These are phyloP conservation scores for Calocybe indica DNA, from an alignment of 768 basidiomycete genomes.

Conservation along the genomic window DNA sequence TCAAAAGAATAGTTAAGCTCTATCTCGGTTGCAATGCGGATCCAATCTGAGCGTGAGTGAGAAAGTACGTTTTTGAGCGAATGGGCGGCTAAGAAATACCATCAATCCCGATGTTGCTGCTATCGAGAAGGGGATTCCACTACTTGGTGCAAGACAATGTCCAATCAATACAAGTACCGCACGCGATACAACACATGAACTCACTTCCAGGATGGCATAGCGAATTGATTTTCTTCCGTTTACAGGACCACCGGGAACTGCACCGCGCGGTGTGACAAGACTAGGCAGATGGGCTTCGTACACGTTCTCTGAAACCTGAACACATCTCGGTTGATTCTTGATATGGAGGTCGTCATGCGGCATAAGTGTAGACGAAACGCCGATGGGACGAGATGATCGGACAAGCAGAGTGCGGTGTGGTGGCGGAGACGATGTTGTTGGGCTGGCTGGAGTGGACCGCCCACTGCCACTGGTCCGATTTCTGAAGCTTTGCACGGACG, in stretches of 20 bases:
- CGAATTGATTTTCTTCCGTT: constrained; percentile 66
- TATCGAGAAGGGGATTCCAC: constrained; percentile 87
- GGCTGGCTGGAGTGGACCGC: constrained; percentile 41
- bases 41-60: constrained; percentile 59
- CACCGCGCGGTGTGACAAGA: constrained; percentile 72
- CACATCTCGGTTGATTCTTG: constrained; percentile 29
- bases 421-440: constrained; percentile 15
- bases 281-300: constrained; percentile 74
- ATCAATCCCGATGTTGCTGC: constrained; percentile 81
- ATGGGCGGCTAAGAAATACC: constrained; percentile 33
- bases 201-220: constrained; percentile 80
- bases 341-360: constrained; percentile 17
- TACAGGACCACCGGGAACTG: constrained; percentile 43
- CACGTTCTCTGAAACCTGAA: constrained; percentile 51
- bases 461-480: constrained; percentile 65
- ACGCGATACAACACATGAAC: constrained; percentile 6
- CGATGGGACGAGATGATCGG: constrained; percentile 67
- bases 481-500: constrained; percentile 73
- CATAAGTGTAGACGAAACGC: constrained; percentile 31
- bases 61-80: not conserved
- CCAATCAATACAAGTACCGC: constrained; percentile 7
- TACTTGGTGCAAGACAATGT: constrained; percentile 18
- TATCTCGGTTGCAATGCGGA: constrained; percentile 85
- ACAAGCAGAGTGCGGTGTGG: constrained; percentile 46
- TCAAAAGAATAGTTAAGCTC: constrained; percentile 92